A percentile compares a stretch with the other conserved stretches of the same genome.
phyloP scores from a whole-genome alignment of 305 asterid species.

The Petunia hybrid region DNA sequence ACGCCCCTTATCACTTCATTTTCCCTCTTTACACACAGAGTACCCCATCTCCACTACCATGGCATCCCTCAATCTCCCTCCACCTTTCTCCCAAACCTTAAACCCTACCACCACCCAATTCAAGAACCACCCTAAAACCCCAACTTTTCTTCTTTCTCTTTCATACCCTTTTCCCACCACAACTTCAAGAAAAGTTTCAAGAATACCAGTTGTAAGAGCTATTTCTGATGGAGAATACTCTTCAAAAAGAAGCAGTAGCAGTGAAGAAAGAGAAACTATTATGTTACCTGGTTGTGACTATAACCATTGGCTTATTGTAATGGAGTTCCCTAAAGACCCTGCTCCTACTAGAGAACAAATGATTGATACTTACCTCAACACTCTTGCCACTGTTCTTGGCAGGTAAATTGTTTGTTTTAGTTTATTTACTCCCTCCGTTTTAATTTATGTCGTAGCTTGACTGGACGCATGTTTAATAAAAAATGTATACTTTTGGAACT shows the following conservation, averaged over 20 bases:
- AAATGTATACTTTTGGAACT: no score
- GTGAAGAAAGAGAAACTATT: slow-evolving; percentile 88
- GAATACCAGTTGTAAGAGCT: slow-evolving; percentile 62
- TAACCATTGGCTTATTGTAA: slow-evolving; percentile 93
- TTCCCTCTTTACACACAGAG: not conserved
- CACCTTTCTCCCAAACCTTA: slow-evolving; percentile 59
- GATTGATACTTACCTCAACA: slow-evolving; percentile 93
- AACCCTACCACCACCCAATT: slow-evolving; percentile 31
- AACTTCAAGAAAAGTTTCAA: slow-evolving; percentile 48
- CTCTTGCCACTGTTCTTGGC: slow-evolving; percentile 91
- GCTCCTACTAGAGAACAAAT: slow-evolving; percentile 96
- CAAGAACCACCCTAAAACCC: slow-evolving; percentile 45
- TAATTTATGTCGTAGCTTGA: no score
- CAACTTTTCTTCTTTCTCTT: slow-evolving; percentile 37
- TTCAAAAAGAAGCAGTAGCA: slow-evolving; percentile 59
- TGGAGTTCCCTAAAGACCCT: slow-evolving; percentile 99
- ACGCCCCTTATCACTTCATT: slow-evolving; percentile 21
- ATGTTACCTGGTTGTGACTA: slow-evolving; percentile 98
- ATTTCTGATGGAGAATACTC: slow-evolving; percentile 68
- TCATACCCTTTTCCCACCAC: slow-evolving; percentile 47
- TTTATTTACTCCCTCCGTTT: no score
- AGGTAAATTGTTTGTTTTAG: slow-evolving; percentile 51
- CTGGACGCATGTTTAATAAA: no score
- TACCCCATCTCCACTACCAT: slow-evolving; percentile 47
- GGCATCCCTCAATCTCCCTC: slow-evolving; percentile 66